A percentile compares a stretch with the other conserved stretches of the same genome.
Evolutionary conservation across 257 asterid genomes (phyloP).

Genomic region (Primulina eburnea): DNA sequence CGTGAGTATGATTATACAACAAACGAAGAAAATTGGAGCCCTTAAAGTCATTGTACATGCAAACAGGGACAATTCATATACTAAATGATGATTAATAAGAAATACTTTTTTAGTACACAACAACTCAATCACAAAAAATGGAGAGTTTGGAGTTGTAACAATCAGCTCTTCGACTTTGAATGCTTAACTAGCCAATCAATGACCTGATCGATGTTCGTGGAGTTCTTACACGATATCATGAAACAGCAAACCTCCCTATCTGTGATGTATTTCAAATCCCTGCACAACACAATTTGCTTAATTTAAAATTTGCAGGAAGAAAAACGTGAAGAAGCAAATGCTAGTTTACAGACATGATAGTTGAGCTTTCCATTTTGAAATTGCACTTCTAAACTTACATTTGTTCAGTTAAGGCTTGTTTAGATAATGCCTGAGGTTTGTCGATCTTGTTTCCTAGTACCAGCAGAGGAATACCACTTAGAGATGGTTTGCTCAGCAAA

Average conservation of each 20-base stretch:
- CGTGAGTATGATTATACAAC: too few relatives aligned
- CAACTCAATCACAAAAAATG: slow-evolving; percentile 10
- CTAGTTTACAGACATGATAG: too few relatives aligned
- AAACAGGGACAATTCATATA: too few relatives aligned
- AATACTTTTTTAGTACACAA: too few relatives aligned
- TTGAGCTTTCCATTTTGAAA: too few relatives aligned
- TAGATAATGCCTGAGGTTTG: slow-evolving; percentile 71
- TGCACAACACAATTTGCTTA: slow-evolving; percentile 27
- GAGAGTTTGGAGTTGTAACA: slow-evolving; percentile 20
- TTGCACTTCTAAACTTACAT: slow-evolving; percentile 49
- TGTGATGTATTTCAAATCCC: slow-evolving; percentile 75
- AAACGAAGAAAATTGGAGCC: too few relatives aligned
- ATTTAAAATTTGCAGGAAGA: background rate
- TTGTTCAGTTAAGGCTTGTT: slow-evolving; percentile 79
- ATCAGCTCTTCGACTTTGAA: slow-evolving; percentile 84
- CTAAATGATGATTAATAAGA: too few relatives aligned
- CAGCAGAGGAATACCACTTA: slow-evolving; percentile 82
- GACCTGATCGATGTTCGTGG: slow-evolving; percentile 89
- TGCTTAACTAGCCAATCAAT: slow-evolving; percentile 95
- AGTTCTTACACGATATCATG: slow-evolving; percentile 97
- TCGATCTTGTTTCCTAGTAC: slow-evolving; percentile 92
- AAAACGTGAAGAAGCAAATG: background rate
- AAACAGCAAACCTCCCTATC: slow-evolving; percentile 97
- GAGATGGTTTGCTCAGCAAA: slow-evolving; percentile 82
- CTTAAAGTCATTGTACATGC: too few relatives aligned